Base-by-base conservation (phyloP, 257 asterid genomes). In the Capsicum chinense region DNA sequence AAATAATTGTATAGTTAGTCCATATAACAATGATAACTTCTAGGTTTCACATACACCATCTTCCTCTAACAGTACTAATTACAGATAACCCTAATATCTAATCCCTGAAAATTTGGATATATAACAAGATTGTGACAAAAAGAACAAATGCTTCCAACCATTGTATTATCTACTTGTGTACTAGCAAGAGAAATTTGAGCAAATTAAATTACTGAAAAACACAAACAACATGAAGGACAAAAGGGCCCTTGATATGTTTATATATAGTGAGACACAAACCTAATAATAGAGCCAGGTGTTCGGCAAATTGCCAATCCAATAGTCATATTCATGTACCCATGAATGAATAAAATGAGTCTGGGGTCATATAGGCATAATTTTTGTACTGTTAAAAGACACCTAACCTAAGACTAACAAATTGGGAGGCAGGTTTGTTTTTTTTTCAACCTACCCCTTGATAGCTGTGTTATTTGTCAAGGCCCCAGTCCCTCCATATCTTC, bases 361-460 rank as follows among this genome's bases (percentile, higher is more conserved):
- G 63, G 63, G 21, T 13, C 13, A 11, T 2, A 52, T 52, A 76
- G 63, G 48, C 63, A 52, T 50, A 52, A 52, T 0, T 0, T 52
- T 76, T 52, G 14, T 69, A 69, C 79, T 16, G 56, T 13, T 5
- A 52, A 76, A 52, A 52, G 81, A 76, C 52, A 14, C 63, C 81
- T 76, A 76, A 76, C 63, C 81, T 76, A 76, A 26, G 80, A 69
- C 60, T 19, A 21, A 74, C 62, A 76, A 52, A 76, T 26, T 52
- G 81, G 48, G 81, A 52, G 81, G 48, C 62, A 76, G 12, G 48
- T 76, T 7, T 15, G 14, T 47, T 7, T 76, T 52, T 76, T 76
- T 14, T 13, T 76, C 81, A 76, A 50, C 81, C 63, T 52, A 8
- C 52, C 19, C n/a, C 48, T 52, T 76, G 9, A 76, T 76, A 13